Evolutionary conservation across 768 basidiomycete genomes (phyloP).

Genomic region (Phylloporus arenicola): DNA sequence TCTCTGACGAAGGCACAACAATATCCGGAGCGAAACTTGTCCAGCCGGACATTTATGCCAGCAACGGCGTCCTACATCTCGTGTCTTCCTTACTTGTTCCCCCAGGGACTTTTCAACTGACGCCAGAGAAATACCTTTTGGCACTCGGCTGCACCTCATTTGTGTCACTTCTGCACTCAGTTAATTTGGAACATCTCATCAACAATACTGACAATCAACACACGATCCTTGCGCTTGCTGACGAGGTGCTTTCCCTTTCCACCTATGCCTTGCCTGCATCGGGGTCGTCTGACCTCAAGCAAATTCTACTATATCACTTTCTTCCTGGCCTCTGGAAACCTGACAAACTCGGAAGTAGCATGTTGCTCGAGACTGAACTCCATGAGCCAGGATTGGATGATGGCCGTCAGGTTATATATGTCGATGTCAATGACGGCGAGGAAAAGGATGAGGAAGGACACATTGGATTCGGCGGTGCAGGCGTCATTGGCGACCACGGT

Average conservation of each 20-base stretch:
- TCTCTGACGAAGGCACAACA: constrained; percentile 48
- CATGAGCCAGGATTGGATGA: constrained; percentile 64
- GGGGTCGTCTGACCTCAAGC: constrained; percentile 67
- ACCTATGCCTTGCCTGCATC: constrained; percentile 52
- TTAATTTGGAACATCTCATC: constrained; percentile 63
- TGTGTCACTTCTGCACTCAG: constrained; percentile 82
- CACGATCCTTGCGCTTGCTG: constrained; percentile 89
- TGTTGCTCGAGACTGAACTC: constrained; percentile 77
- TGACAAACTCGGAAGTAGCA: constrained; percentile 63
- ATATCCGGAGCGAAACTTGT: constrained; percentile 57
- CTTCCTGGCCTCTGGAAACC: constrained; percentile 74
- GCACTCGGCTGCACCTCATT: constrained; percentile 89
- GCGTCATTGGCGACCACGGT: constrained; percentile 75
- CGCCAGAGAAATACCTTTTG: constrained; percentile 93
- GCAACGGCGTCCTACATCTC: constrained; percentile 92
- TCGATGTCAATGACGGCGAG: constrained; percentile 53
- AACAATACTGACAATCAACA: constrained; percentile 63
- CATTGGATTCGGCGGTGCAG: constrained; percentile 79
- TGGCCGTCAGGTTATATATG: constrained; percentile 62
- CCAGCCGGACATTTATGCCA: constrained; percentile 83
- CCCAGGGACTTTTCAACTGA: constrained; percentile 66
- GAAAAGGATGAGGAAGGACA: constrained; percentile 44
- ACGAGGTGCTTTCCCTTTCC: constrained; percentile 71
- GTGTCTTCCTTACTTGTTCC: constrained; percentile 81
- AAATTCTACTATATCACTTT: constrained; percentile 83